Base-by-base conservation (phyloP, 257 asterid genomes). In the Solanum pinnatisectum region DNA sequence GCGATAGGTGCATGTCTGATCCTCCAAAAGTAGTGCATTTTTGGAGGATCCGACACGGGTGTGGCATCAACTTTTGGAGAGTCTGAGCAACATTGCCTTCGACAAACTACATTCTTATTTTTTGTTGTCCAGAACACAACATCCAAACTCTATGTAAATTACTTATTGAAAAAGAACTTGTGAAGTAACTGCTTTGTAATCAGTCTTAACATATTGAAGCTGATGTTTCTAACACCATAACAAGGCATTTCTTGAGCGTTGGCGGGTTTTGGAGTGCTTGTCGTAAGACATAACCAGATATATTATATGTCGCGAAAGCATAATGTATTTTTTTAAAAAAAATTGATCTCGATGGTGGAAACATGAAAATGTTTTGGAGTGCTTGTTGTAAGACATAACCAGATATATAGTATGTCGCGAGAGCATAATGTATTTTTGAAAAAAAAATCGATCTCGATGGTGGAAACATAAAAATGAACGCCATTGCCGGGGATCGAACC, bases 401-500 rank as follows among this genome's bases (percentile, higher is more conserved):
- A 56, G 65, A 56, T 56, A 56, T 56, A 6, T 56, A 6, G 63
- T 56, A 56, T 56, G 65, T 56, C 3, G n/a, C 4, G n/a, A 18
- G 10, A 18, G 63, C 63, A 0, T 52, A 52, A 18, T 52, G n/a
- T 18, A 18, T 18, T 56, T 56, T 18, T 18, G 5, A 1, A 0
- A 0, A 40, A 13, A 16, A 18, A 56, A 6, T 52, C 27, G 68
- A 59, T 8, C 6, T 22, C 12, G 6, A 22, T 60, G 68, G 68
- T 2, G 10, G 12, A 23, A 22, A 60, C 68, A 8, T 60, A 3
- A 59, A 18, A 23, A 46, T 2, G 0, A 63, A 4, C 95, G 97
- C 97, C 97, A 94, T 89, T 59, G 98, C 98, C 96, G 95, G 98
- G 97, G 98, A 94, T 95, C 96, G 98, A 96, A 94, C 98, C 96